phyloP scores from a whole-genome alignment of 768 basidiomycete species.

The Boletus sp. region DNA sequence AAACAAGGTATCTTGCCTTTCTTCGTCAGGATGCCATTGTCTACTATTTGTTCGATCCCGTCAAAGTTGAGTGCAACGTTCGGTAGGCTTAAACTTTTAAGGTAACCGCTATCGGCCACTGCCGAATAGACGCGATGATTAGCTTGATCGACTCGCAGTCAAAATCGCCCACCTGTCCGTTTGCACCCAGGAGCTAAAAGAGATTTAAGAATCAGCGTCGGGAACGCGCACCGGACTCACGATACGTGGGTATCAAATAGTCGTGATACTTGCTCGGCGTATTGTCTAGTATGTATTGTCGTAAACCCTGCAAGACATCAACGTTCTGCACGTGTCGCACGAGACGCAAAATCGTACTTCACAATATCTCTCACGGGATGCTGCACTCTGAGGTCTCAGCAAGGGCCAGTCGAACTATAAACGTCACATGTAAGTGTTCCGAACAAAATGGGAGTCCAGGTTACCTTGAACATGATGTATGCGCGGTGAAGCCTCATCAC shows the following conservation, averaged over 20 bases:
- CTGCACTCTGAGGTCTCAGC: constrained; percentile 10
- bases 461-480: constrained; percentile 48
- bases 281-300: constrained; percentile 44
- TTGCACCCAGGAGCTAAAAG: constrained; percentile 58
- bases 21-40: constrained; percentile 26
- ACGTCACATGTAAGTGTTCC: background rate
- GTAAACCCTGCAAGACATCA: constrained; percentile 34
- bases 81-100: constrained; percentile 20
- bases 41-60: constrained; percentile 15
- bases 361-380: constrained; percentile 11
- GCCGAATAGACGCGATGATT: background rate
- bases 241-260: constrained; percentile 50
- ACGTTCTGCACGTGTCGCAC: too few relatives aligned
- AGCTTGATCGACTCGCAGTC: background rate
- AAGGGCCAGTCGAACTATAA: constrained; percentile 21
- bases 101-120: constrained; percentile 31
- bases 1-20: constrained; percentile 12
- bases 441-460: background rate
- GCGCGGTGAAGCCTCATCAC: constrained; percentile 51
- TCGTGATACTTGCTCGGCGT: constrained; percentile 50
- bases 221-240: constrained; percentile 30
- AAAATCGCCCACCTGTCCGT: constrained; percentile 34
- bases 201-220: background rate
- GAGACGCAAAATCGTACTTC: constrained; percentile 3
- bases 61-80: constrained; percentile 29